Evolutionary conservation across 2,329 filamentous ascomycete genomes (phyloP).

Genomic region (Gaeumannomyces tritici): DNA sequence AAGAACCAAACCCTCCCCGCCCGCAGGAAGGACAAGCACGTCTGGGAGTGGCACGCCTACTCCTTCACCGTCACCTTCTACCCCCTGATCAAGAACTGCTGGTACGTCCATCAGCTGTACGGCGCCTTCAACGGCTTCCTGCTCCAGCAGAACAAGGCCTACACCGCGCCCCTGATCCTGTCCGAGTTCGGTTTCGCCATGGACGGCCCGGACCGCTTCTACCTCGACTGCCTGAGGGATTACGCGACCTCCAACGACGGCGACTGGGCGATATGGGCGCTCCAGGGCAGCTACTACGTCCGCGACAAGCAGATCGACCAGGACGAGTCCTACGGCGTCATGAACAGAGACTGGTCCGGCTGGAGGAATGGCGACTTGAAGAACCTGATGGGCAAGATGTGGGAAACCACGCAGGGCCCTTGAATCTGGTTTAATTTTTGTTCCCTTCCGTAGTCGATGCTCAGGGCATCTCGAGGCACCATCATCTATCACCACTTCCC

Average conservation of each 20-base stretch:
- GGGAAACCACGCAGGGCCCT: constrained; percentile 25
- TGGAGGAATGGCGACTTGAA: constrained; percentile 27
- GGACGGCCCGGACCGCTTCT: constrained; percentile 31
- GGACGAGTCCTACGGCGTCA: constrained; percentile 41
- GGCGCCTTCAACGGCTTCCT: constrained; percentile 42
- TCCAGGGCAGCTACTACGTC: constrained; percentile 50
- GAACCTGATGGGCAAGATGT: constrained; percentile 26
- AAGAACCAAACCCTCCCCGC: background rate
- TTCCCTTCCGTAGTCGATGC: background rate
- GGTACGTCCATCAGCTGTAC: constrained; percentile 29
- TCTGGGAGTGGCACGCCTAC: constrained; percentile 53
- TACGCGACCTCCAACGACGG: constrained; percentile 46
- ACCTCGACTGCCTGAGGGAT: constrained; percentile 40
- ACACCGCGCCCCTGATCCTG: constrained; percentile 45
- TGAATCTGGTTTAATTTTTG: background rate
- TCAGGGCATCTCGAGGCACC: too few species aligned
- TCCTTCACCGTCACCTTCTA: constrained; percentile 40
- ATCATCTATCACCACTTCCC: background rate
- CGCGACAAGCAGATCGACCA: constrained; percentile 36
- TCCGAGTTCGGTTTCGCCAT: constrained; percentile 49
- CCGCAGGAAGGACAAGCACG: constrained; percentile 33
- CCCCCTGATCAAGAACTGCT: constrained; percentile 31
- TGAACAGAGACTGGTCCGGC: constrained; percentile 24
- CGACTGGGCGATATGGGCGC: constrained; percentile 50
- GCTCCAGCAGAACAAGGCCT: constrained; percentile 32